These are phyloP conservation scores for Tetramitus jugosus DNA, from an alignment of 208 protist species.

Conservation along the genomic window DNA sequence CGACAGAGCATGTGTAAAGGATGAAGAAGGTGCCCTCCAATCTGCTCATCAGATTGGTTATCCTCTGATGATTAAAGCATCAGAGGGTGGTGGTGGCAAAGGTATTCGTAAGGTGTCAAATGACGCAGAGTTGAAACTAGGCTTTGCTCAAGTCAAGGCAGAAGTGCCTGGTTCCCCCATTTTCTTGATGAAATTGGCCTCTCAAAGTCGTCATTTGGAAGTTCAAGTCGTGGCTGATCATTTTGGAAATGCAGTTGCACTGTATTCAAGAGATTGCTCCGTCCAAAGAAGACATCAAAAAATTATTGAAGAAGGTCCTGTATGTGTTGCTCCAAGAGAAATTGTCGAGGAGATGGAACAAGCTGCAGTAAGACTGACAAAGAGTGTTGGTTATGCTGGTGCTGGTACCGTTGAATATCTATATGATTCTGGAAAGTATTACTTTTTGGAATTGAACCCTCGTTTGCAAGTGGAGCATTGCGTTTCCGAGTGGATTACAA, in stretches of 20 bases:
- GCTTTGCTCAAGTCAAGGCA: conserved; percentile 52
- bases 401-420: conserved; percentile 95
- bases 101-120: conserved; percentile 82
- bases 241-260: conserved; percentile 79
- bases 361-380: conserved; percentile 78
- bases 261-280: conserved; percentile 92
- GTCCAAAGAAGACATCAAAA: conserved; percentile 96
- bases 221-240: conserved; percentile 88
- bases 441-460: conserved; percentile 96
- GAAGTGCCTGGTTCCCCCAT: conserved; percentile 94
- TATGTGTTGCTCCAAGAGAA: conserved; percentile 59
- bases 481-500: conserved; percentile 90
- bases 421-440: conserved; percentile 81
- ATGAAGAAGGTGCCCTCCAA: conserved; percentile 71
- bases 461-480: conserved; percentile 90
- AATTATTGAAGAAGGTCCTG: conserved; percentile 94
- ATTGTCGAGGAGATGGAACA: conserved; percentile 77
- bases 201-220: conserved; percentile 85
- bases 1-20: conserved; percentile 73
- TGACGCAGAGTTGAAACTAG: conserved; percentile 46
- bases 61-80: conserved; percentile 96
- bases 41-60: conserved; percentile 80
- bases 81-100: conserved; percentile 95
- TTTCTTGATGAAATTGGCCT: conserved; percentile 91
- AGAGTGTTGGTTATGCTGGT: conserved; percentile 77